Percentiles rank a stretch among this genome's conserved stretches.
These are phyloP conservation scores for Mycena maculata DNA, from an alignment of 768 basidiomycete genomes.

Conservation along the genomic window DNA sequence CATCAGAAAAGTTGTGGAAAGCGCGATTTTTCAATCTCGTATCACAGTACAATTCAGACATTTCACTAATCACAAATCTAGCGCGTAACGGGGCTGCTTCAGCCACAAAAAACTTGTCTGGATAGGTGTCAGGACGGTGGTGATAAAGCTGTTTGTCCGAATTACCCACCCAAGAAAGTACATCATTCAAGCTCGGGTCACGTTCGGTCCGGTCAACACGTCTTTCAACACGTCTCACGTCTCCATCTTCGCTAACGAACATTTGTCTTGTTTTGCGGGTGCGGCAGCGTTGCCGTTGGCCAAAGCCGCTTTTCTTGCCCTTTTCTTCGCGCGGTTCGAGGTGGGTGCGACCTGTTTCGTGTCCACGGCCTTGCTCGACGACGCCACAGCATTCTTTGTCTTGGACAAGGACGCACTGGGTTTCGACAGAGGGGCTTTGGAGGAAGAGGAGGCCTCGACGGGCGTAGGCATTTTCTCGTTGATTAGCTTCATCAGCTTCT, in stretches of 20 bases:
- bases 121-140: slow-evolving; percentile 1
- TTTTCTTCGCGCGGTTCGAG: neutral
- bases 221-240: neutral
- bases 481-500: neutral
- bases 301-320: neutral
- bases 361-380: neutral
- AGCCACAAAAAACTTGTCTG: neutral
- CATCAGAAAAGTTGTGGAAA: neutral
- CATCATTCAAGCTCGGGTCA: neutral
- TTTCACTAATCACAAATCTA: neutral
- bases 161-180: neutral
- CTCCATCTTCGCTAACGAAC: too few species aligned
- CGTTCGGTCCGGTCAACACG: neutral
- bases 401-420: neutral
- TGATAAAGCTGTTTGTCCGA: neutral
- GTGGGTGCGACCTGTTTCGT: neutral
- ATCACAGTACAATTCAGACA: neutral
- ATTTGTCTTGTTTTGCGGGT: neutral
- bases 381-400: neutral
- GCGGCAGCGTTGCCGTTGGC: neutral
- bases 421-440: neutral
- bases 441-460: neutral
- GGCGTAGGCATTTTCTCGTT: neutral
- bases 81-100: neutral
- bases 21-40: neutral